Conservation (phyloP, 345 rosid species). For the Hevea brasiliensis region DNA sequence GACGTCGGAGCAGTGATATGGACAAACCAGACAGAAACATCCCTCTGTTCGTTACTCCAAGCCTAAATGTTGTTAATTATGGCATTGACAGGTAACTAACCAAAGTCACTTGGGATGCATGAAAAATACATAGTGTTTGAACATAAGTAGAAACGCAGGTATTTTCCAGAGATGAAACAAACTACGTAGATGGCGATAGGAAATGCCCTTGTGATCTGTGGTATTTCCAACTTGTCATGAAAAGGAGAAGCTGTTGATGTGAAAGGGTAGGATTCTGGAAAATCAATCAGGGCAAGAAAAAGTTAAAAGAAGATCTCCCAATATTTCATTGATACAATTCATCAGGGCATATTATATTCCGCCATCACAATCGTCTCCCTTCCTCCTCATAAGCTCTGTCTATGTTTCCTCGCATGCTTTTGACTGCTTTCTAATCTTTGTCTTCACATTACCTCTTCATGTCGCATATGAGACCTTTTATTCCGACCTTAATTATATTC, state of each 20-base stretch:
- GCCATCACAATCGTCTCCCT: not conserved
- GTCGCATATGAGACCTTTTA: no score
- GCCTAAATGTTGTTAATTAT: no score
- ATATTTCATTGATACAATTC: not conserved
- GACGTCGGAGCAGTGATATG: no score
- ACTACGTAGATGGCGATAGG: no score
- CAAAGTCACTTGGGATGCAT: no score
- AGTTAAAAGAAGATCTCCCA: slow-evolving; percentile 25
- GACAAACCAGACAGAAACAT: no score
- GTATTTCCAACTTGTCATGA: not conserved
- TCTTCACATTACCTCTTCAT: not conserved
- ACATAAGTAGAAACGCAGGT: no score
- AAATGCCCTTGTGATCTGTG: not conserved
- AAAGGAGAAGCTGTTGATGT: slow-evolving; percentile 21
- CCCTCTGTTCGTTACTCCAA: no score
- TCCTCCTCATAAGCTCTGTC: not conserved
- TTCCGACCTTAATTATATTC: no score
- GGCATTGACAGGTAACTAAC: no score
- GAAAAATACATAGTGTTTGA: no score
- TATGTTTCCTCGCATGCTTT: not conserved
- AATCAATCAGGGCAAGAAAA: slow-evolving; percentile 24
- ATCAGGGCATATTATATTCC: not conserved
- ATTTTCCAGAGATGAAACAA: no score
- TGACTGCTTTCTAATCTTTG: not conserved
- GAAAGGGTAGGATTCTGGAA: slow-evolving; percentile 33